phyloP scores from a whole-genome alignment of 1,139 yeast species.

The Geotrichum macrosporum region DNA sequence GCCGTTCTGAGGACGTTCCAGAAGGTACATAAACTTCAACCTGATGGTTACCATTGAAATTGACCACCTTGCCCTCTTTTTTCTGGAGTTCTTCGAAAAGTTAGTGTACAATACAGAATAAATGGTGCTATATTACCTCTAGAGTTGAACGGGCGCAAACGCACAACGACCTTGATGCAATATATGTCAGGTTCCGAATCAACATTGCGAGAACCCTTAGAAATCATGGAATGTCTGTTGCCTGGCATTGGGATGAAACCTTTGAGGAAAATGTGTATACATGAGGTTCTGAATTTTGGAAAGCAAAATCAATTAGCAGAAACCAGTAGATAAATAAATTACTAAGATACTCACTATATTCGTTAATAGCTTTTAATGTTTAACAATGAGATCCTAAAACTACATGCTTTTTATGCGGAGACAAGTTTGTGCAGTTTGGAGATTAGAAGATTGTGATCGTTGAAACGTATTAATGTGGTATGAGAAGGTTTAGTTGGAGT shows the following conservation, averaged over 20 bases:
- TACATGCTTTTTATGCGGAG: conserved; percentile 4
- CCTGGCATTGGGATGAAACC: conserved; percentile 2
- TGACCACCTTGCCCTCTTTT: conserved; percentile 3
- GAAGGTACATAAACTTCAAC: conserved; percentile 7
- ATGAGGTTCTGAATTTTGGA: neutral
- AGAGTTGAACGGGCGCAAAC: conserved; percentile 18
- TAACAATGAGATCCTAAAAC: neutral
- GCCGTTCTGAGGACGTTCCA: neutral
- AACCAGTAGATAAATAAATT: neutral
- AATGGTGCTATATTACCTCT: conserved; percentile 12
- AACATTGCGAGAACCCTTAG: neutral
- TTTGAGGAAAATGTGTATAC: neutral
- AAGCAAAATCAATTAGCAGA: neutral
- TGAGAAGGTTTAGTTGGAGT: conserved; percentile 1
- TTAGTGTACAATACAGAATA: neutral
- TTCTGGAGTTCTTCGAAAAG: conserved; percentile 7
- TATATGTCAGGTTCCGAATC: conserved; percentile 4
- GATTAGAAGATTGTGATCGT: neutral
- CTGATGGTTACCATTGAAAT: conserved; percentile 1
- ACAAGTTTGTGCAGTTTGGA: neutral
- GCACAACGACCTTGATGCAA: conserved; percentile 17
- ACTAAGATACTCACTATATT: neutral
- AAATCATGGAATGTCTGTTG: neutral
- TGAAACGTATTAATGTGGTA: neutral
- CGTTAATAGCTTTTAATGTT: neutral